Percentiles rank a stretch among this genome's conserved stretches.
Evolutionary conservation across 2,329 filamentous ascomycete genomes (phyloP).

Genomic region (Endoconidiophora polonica): DNA sequence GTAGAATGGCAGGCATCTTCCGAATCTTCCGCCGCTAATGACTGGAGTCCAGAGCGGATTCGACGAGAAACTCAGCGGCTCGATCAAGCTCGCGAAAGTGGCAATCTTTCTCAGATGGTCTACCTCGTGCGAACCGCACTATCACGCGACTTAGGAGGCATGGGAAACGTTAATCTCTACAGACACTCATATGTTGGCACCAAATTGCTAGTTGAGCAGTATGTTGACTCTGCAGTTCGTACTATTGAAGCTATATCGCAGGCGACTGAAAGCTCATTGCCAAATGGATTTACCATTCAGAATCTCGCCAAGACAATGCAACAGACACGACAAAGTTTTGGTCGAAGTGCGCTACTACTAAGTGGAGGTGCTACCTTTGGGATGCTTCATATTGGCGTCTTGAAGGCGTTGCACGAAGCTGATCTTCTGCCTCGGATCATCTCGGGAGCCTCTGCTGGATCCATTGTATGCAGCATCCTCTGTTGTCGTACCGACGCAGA

Average conservation of each 20-base stretch:
- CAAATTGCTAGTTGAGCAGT: constrained; percentile 71
- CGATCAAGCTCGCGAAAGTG: constrained; percentile 53
- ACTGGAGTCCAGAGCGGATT: constrained; percentile 58
- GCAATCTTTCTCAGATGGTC: constrained; percentile 62
- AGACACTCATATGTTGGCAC: constrained; percentile 73
- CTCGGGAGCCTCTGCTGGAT: constrained; percentile 73
- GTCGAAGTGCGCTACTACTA: constrained; percentile 65
- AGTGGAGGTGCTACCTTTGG: constrained; percentile 81
- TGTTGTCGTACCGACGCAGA: constrained; percentile 66
- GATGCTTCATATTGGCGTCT: constrained; percentile 79
- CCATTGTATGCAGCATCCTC: constrained; percentile 67
- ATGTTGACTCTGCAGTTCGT: constrained; percentile 62
- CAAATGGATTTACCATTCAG: constrained; percentile 39
- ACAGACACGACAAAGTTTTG: constrained; percentile 61
- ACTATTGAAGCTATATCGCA: constrained; percentile 60
- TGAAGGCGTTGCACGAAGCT: constrained; percentile 63
- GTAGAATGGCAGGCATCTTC: constrained; percentile 55
- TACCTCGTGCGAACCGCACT: constrained; percentile 66
- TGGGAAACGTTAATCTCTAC: constrained; percentile 72
- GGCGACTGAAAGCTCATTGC: constrained; percentile 29
- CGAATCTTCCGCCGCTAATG: constrained; percentile 24
- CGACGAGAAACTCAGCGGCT: constrained; percentile 53
- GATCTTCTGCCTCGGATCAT: constrained; percentile 69
- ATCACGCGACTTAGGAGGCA: constrained; percentile 66
- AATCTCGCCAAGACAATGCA: constrained; percentile 51